phyloP scores from a whole-genome alignment of 257 asterid species.

The Catharanthus roseus region DNA sequence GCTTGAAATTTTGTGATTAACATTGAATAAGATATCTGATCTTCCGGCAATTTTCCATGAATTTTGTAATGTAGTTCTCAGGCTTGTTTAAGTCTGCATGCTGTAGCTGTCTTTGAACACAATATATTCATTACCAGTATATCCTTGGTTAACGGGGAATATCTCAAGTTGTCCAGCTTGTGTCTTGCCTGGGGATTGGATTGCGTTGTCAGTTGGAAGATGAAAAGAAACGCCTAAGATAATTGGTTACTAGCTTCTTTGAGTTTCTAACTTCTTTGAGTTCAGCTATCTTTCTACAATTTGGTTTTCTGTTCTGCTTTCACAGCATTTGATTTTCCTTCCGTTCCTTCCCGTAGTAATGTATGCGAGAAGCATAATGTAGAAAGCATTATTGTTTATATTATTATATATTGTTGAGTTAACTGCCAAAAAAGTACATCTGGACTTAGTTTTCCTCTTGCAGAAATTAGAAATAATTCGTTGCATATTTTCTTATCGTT shows the following conservation, averaged over 20 bases:
- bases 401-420: neutral
- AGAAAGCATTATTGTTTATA: neutral
- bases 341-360: neutral
- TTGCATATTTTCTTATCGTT: neutral
- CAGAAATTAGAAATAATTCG: neutral
- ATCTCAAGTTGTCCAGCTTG: neutral
- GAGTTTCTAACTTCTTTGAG: neutral
- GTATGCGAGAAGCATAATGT: neutral
- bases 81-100: neutral
- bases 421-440: neutral
- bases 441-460: neutral
- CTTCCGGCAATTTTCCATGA: neutral
- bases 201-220: neutral
- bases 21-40: neutral
- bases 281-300: neutral
- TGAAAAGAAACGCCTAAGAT: neutral
- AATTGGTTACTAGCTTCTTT: neutral
- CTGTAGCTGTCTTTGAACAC: neutral
- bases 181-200: neutral
- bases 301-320: neutral
- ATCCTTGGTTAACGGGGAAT: neutral
- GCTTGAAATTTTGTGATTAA: neutral
- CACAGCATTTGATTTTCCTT: neutral
- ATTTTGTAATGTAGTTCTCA: neutral
- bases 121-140: neutral